A percentile compares a stretch with the other conserved stretches of the same genome.
Evolutionary conservation across 2,329 filamentous ascomycete species (phyloP).

Genomic region (Diaporthe sp.): DNA sequence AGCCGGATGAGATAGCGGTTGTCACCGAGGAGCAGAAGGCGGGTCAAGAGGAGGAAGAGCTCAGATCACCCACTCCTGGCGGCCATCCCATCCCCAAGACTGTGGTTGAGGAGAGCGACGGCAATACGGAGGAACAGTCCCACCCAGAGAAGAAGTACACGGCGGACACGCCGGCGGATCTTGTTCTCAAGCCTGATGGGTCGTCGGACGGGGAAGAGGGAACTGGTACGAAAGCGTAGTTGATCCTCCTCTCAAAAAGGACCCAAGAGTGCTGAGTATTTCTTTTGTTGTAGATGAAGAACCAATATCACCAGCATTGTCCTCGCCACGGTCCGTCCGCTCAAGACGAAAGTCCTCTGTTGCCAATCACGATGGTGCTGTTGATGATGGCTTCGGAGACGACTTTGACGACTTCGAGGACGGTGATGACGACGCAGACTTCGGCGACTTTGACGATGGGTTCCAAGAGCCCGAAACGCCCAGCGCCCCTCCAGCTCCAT

Average conservation of each 20-base stretch:
- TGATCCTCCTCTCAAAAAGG: constrained; percentile 38
- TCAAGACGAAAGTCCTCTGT: constrained; percentile 49
- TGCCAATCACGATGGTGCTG: constrained; percentile 42
- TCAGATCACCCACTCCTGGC: constrained; percentile 49
- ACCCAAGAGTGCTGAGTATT: constrained; percentile 46
- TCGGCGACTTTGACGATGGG: constrained; percentile 80
- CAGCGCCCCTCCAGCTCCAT: constrained; percentile 54
- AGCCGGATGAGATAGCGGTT: constrained; percentile 71
- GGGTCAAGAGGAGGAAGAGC: constrained; percentile 44
- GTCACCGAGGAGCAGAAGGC: constrained; percentile 50
- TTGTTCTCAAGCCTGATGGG: constrained; percentile 61
- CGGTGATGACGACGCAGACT: constrained; percentile 67
- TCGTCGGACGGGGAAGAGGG: constrained; percentile 49
- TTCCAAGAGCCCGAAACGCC: constrained; percentile 72
- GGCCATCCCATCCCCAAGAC: constrained; percentile 62
- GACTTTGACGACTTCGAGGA: constrained; percentile 75
- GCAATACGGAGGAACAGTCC: constrained; percentile 58
- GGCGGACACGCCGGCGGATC: constrained; percentile 66
- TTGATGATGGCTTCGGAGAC: constrained; percentile 63
- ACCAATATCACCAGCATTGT: constrained; percentile 52
- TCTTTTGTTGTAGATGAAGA: constrained; percentile 53
- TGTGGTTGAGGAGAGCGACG: constrained; percentile 65
- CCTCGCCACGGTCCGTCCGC: constrained; percentile 46
- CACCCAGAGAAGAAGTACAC: constrained; percentile 59
- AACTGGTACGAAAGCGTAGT: constrained; percentile 55